Evolutionary conservation across 441 rosid genomes (phyloP).

Genomic region (Melastoma candidum): DNA sequence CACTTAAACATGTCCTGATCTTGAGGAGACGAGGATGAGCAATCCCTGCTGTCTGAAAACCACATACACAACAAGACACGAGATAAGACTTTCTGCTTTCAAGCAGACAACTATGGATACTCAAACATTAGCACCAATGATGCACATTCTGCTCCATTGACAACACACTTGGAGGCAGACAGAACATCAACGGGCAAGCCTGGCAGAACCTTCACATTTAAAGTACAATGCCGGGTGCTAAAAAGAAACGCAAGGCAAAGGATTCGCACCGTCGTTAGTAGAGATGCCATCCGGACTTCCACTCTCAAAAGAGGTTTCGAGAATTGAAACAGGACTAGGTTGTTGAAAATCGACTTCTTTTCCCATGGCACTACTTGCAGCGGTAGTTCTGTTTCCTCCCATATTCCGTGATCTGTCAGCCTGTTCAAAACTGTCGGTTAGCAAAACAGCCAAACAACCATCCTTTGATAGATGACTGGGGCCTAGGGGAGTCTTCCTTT

Average conservation of each 20-base stretch:
- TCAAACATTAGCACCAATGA: background rate
- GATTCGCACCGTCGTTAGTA: constrained; percentile 20
- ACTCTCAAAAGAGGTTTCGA: constrained; percentile 28
- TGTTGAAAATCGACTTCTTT: constrained; percentile 24
- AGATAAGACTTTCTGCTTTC: too few species aligned
- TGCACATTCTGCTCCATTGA: background rate
- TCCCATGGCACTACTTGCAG: constrained; percentile 23
- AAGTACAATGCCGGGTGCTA: background rate
- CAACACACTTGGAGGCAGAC: background rate
- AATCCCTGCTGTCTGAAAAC: constrained; percentile 26
- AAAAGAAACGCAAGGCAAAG: background rate
- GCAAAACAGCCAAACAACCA: background rate
- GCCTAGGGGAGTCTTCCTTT: too few species aligned
- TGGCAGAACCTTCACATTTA: too few species aligned
- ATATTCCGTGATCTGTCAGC: constrained; percentile 25
- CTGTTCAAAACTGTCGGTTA: constrained; percentile 13
- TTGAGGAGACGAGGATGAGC: constrained; percentile 19
- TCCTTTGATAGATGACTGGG: too few species aligned
- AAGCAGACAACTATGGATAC: too few species aligned
- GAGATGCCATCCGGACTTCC: constrained; percentile 19
- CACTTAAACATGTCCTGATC: constrained; percentile 19
- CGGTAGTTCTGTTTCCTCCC: constrained; percentile 20
- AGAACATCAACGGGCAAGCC: background rate
- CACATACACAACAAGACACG: too few species aligned
- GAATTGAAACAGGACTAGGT: constrained; percentile 29